Base-by-base conservation (phyloP, 2,329 filamentous ascomycete genomes). In the Phialophora macrospora region DNA sequence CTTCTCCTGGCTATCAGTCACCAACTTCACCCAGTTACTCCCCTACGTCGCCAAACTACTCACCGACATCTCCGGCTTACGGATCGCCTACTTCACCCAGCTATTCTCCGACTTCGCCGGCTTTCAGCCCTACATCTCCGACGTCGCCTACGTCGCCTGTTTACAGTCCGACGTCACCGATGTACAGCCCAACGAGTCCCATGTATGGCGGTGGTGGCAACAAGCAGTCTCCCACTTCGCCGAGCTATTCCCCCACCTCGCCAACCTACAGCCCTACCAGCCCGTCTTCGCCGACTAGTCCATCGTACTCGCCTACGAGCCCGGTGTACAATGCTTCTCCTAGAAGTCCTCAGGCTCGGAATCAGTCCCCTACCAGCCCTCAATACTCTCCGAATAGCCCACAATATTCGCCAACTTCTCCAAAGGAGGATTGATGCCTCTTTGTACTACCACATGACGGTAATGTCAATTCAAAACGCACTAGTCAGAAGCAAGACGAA, bases 101-200 rank as follows among this genome's bases (percentile, higher is more conserved):
- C 74, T 90, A 88, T 77, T 88, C 85, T 76, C 87, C 87, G 11
- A 88, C 87, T 1, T 89, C 87, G 57, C 87, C 87, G 8, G 87
- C 80, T 70, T 89, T 88, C 77, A 88, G 77, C 41, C 82, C 82
- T 8, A 86, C 83, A 0, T 84, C 82, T 46, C 87, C 86, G 8
- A 86, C 86, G 2, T 92, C 90, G 49, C 91, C 91, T 2, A 92
- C 91, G 0, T 94, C 91, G 55, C 90, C 81, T 78, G 90, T 78
- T 75, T 87, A 76, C 81, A 86, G 82, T 69, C 85, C 86, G 49
- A 87, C 85, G 6, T 86, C 84, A 38, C 85, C 85, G 24, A 83
- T 81, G 69, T 87, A 85, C 74, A 86, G 83, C 62, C 84, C 84
- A n/a, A 85, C 83, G 14, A 83, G 81, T 68, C 82, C 82, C 59